Percentiles rank a stretch among this genome's conserved stretches.
Conservation (phyloP, 345 rosid genomes). For the Eucalyptus globulus region DNA sequence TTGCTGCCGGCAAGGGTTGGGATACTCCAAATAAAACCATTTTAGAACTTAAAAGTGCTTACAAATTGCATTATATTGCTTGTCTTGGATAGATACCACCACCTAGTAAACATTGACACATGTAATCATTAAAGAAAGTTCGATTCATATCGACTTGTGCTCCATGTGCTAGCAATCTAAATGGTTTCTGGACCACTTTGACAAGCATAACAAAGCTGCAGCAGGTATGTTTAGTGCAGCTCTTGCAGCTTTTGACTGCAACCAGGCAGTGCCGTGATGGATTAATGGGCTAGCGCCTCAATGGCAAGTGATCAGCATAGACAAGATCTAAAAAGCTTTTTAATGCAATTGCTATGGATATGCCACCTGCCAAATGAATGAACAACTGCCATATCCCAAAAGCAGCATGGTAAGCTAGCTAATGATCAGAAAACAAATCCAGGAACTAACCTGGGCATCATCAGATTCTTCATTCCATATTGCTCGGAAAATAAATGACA, state of each 20-base stretch:
- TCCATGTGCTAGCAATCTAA: not conserved
- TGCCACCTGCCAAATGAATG: not conserved
- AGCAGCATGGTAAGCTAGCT: not conserved
- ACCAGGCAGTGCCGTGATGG: not conserved
- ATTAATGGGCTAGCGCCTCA: not conserved
- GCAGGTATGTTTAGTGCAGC: not conserved
- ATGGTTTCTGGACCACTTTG: not conserved
- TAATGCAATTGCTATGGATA: not conserved
- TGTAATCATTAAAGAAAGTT: not conserved
- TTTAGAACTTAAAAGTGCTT: not conserved
- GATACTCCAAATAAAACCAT: not conserved
- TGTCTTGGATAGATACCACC: not conserved
- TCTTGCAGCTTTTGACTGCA: not conserved
- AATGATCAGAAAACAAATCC: not conserved
- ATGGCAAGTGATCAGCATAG: not conserved
- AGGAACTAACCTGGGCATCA: constrained; percentile 40
- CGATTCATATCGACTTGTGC: not conserved
- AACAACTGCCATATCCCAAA: not conserved
- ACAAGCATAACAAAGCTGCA: not conserved
- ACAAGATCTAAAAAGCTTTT: not conserved
- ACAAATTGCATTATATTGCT: not conserved
- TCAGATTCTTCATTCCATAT: constrained; percentile 77
- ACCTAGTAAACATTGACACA: not conserved
- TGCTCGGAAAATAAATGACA: constrained; percentile 81
- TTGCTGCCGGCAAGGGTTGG: not conserved